Evolutionary conservation across 1,284 basidiomycete species (phyloP), one percentile per base, ranked within the genome.

Genomic region (Anthracocystis walkeri): DNA sequence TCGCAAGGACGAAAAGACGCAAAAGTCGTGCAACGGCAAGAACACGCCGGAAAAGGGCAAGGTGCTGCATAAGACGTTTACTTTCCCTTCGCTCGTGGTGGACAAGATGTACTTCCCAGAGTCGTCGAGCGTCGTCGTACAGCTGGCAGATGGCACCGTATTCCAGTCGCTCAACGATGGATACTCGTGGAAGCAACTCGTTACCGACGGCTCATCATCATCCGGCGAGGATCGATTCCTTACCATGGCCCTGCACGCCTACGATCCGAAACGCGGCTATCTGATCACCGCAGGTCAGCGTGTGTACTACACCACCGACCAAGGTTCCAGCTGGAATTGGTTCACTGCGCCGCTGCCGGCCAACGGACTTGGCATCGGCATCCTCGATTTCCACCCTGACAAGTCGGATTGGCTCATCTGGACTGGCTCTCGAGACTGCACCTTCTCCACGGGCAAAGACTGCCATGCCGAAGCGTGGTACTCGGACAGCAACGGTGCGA

Each of bases 91-190:
- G n/a, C 83, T 87, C 29, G 88, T 97, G 25, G 85, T 89, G 8
- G 93, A 95, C 81, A 90, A 94, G 79, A 87, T 90, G n/a, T 98
- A 95, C 87, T 95, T 96, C 85, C 74, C 83, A 14, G 68, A 79
- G 44, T 87, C 83, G 6, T 84, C 93, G 89, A 95, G 94, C 1
- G 90, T 98, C 57, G 89, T 99, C 23, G 90, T 93, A 33, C 92
- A 93, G 29, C 88, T 97, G 3, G 84, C 85, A 2, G 93, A 97
- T 80, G 87, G 90, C 66, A 89, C 89, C 0, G 88, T 97, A 59
- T 98, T 93, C 92, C 94, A 97, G 87, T 97, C 94, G 0, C 90
- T 89, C 81, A 97, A 95, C 84, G 95, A 99, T 85, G 96, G 96
- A 0, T 95, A 93, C 85, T 91, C 91, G 0, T 99, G 95, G 95